These are phyloP conservation scores for Leccinum boreale DNA, from an alignment of 768 basidiomycete species.

Conservation along the genomic window DNA sequence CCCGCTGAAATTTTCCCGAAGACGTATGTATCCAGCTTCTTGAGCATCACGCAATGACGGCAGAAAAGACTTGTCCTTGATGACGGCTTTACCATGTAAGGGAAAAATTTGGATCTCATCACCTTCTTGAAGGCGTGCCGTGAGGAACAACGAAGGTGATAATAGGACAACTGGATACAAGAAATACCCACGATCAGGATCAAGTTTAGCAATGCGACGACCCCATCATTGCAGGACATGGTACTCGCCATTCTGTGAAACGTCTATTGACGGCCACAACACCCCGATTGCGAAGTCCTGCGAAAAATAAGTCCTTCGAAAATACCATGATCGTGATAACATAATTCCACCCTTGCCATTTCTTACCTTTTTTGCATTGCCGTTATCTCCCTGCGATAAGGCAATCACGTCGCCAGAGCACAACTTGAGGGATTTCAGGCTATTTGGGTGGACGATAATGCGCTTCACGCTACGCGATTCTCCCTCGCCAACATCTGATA, in stretches of 20 bases:
- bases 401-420: constrained; percentile 69
- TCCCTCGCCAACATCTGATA: constrained; percentile 34
- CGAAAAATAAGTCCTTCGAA: constrained; percentile 17
- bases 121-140: constrained; percentile 53
- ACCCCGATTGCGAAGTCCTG: constrained; percentile 67
- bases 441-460: constrained; percentile 59
- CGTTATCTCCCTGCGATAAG: constrained; percentile 42
- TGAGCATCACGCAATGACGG: constrained; percentile 48
- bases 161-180: constrained; percentile 47
- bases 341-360: constrained; percentile 10
- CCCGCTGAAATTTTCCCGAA: constrained; percentile 44
- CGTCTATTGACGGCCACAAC: constrained; percentile 71
- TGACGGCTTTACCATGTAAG: constrained; percentile 37
- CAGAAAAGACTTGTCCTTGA: constrained; percentile 41
- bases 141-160: constrained; percentile 57
- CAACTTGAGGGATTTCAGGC: constrained; percentile 56
- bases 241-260: constrained; percentile 55
- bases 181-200: constrained; percentile 5
- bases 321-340: constrained; percentile 3
- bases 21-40: constrained; percentile 50
- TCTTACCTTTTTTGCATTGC: constrained; percentile 34
- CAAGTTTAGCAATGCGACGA: constrained; percentile 12
- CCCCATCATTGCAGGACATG: neutral
- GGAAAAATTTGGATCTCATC: constrained; percentile 47
- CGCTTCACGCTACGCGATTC: constrained; percentile 56